phyloP scores from a whole-genome alignment of 129 eudicot species.

The Deinandra increscens region DNA sequence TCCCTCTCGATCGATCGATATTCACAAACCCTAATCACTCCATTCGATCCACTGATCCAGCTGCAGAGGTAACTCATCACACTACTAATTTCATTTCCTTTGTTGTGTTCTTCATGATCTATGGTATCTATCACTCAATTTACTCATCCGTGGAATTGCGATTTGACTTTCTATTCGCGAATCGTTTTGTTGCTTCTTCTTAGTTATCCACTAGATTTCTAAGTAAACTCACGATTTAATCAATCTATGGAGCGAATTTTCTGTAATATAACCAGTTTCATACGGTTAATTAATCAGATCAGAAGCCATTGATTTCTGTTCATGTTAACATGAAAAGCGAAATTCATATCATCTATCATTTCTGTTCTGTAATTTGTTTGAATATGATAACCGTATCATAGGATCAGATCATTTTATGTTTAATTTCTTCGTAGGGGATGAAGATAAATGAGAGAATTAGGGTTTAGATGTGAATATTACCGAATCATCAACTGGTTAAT shows the following conservation, averaged over 20 bases:
- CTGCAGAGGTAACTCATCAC: slow-evolving; percentile 28
- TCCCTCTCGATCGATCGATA: slow-evolving; percentile 4
- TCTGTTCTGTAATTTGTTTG: slow-evolving; percentile 6
- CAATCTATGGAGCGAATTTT: too few relatives aligned
- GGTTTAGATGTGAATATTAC: background rate
- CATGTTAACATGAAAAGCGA: background rate
- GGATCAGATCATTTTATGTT: background rate
- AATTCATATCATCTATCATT: background rate
- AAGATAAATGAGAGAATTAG: background rate
- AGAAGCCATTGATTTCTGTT: background rate
- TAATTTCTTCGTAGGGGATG: background rate
- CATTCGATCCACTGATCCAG: slow-evolving; percentile 21
- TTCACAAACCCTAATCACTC: slow-evolving; percentile 25
- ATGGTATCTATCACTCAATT: background rate
- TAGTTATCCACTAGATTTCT: background rate
- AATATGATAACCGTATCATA: too few relatives aligned
- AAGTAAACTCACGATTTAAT: background rate
- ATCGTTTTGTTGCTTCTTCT: slow-evolving; percentile 7
- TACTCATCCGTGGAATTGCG: background rate
- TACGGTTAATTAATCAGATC: background rate
- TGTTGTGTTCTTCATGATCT: slow-evolving; percentile 5
- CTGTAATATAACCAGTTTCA: background rate
- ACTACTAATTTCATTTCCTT: background rate
- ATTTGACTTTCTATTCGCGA: background rate
- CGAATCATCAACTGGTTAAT: too few relatives aligned